phyloP scores from a whole-genome alignment of 495 filamentous ascomycete species.

The Talaromyces trachyspermus region DNA sequence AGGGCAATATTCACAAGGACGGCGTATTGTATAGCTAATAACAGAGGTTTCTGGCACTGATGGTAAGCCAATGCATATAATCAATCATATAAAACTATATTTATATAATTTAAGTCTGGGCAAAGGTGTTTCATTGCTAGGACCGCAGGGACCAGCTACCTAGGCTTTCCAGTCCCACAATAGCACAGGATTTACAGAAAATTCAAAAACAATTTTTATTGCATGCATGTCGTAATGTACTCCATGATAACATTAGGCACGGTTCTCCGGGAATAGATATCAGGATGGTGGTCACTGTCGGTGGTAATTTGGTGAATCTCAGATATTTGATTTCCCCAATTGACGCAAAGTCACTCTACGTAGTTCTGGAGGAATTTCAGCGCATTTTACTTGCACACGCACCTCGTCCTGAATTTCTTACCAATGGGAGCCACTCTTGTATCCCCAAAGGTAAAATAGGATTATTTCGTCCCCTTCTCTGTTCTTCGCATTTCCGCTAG shows the following conservation, averaged over 20 bases:
- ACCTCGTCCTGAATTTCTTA: neutral
- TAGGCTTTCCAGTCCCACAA: constrained; percentile 2
- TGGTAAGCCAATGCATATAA: neutral
- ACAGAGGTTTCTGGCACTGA: neutral
- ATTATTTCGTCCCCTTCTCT: neutral
- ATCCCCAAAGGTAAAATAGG: neutral
- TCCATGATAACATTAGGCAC: too few species aligned
- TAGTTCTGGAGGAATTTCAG: too few species aligned
- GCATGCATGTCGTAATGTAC: too few species aligned
- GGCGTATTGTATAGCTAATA: too few species aligned
- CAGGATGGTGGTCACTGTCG: too few species aligned
- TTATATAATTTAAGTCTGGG: neutral
- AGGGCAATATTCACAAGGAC: too few species aligned
- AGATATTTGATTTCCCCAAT: too few species aligned
- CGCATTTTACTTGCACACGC: neutral
- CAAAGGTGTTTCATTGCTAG: neutral
- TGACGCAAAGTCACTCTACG: too few species aligned
- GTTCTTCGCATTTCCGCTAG: neutral
- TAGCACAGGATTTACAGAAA: neutral
- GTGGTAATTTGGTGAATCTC: too few species aligned
- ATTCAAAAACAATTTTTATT: constrained; percentile 2
- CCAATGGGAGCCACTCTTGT: neutral
- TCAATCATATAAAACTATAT: neutral
- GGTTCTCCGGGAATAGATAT: too few species aligned
- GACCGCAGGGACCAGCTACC: neutral